Base-by-base conservation (phyloP, 768 basidiomycete species). In the Exidia glandulosa region DNA sequence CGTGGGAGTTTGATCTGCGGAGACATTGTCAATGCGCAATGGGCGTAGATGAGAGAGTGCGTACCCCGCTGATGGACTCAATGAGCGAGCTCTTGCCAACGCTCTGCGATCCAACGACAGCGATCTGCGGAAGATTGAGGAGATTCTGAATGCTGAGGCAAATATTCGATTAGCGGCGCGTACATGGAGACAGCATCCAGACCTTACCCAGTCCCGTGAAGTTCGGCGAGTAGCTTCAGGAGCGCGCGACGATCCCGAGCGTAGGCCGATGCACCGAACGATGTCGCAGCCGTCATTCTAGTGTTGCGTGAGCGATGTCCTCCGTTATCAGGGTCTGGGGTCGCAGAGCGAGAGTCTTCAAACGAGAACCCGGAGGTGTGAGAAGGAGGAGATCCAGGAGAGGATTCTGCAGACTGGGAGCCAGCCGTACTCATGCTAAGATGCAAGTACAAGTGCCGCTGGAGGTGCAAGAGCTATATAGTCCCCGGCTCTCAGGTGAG, bases 21-120 rank as follows among this genome's bases (percentile, higher is more conserved):
- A 10, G 25, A 25, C 14, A n/a, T 27, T 23, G 47, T 27, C 25
- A 2, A 54, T 6, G 50, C 19, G 23, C 12, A 45, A 23, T 6
- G 9, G 41, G 6, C 19, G 36, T 37, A 10, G 36, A 12, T 37
- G 10, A 37, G 10, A 45, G 19, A 19, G 1, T 25, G 19, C 27
- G 27, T 29, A 54, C 50, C 25, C 50, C 50, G 25, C 86, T 87
- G 50, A 90, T 88, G 0, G 85, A 79, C 64, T 90, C 87, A 10
- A 90, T 88, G 3, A 89, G 75, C 0, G 87, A 89, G 0, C 86
- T 87, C 64, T 89, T 89, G 0, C 88, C 88, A 0, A 85, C 85
- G 48, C 83, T 86, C 63, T 90, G 88, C 2, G 76, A 79, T 0
- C 88, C 87, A 19, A 88, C 79, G 47, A 88, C 88, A 0, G 82